A percentile compares a stretch with the other conserved stretches of the same genome.
phyloP scores from a whole-genome alignment of 768 basidiomycete species.

The Tulasnella sp. region DNA sequence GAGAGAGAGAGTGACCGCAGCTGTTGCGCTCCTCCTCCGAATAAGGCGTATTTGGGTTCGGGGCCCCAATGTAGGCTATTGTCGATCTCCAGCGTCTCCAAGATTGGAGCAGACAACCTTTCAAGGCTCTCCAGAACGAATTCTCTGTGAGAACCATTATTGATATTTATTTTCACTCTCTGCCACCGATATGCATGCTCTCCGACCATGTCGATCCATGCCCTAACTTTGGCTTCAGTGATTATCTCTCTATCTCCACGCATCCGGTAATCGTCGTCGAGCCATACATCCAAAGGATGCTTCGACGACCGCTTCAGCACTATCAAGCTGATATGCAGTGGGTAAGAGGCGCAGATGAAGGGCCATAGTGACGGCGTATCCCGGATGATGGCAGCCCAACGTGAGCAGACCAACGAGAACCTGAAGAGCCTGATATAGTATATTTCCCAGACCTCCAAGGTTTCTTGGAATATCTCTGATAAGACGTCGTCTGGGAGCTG shows the following conservation, averaged over 20 bases:
- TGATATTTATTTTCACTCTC: background rate
- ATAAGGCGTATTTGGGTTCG: no score
- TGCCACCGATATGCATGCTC: background rate
- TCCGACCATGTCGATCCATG: background rate
- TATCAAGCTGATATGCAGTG: background rate
- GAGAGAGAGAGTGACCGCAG: no score
- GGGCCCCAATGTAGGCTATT: no score
- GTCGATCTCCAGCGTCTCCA: no score
- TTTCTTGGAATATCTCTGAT: no score
- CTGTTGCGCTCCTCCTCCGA: no score
- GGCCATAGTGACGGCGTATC: background rate
- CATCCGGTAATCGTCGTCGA: background rate
- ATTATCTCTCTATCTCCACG: no score
- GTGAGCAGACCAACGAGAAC: background rate
- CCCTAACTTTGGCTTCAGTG: background rate
- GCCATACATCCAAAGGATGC: background rate
- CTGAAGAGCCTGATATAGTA: background rate
- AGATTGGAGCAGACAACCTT: background rate
- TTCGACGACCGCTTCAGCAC: background rate
- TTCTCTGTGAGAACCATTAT: background rate
- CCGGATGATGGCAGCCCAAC: background rate
- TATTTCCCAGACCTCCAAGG: background rate
- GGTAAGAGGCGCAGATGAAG: background rate
- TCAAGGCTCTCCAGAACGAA: background rate
- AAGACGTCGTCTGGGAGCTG: no score